phyloP scores from a whole-genome alignment of 257 asterid species.

The Ligustrum vulgare region DNA sequence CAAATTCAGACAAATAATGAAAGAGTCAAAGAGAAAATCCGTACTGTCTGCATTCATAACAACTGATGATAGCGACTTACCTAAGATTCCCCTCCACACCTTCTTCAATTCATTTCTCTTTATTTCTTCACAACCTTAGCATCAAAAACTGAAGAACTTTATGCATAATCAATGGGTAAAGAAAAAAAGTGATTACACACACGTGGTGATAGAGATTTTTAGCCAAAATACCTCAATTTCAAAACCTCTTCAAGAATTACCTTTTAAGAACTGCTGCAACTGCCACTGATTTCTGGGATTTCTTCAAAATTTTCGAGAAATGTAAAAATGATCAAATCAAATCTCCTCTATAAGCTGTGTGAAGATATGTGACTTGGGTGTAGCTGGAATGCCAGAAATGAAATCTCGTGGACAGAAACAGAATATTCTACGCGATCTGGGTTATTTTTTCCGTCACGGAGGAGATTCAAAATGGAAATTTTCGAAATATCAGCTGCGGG shows the following conservation, averaged over 20 bases:
- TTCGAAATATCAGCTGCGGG: conserved; percentile 33
- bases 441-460: background rate
- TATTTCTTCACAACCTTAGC: conserved; percentile 23
- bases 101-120: conserved; percentile 26
- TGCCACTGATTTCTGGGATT: background rate
- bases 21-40: conserved; percentile 26
- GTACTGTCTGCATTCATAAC: conserved; percentile 28
- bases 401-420: background rate
- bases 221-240: conserved; percentile 22
- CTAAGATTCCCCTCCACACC: conserved; percentile 27
- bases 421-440: conserved; percentile 11
- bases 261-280: background rate
- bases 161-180: background rate
- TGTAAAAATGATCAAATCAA: conserved; percentile 6
- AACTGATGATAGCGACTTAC: conserved; percentile 53
- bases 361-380: background rate
- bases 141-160: conserved; percentile 4
- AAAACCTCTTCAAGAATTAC: background rate
- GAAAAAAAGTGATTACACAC: background rate
- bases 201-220: background rate
- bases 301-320: conserved; percentile 16
- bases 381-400: background rate
- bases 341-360: background rate
- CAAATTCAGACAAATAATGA: conserved; percentile 43
- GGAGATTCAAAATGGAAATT: conserved; percentile 15